These are phyloP conservation scores for Westerdykella aurantiaca DNA, from an alignment of 2,329 filamentous ascomycete species.

Conservation along the genomic window DNA sequence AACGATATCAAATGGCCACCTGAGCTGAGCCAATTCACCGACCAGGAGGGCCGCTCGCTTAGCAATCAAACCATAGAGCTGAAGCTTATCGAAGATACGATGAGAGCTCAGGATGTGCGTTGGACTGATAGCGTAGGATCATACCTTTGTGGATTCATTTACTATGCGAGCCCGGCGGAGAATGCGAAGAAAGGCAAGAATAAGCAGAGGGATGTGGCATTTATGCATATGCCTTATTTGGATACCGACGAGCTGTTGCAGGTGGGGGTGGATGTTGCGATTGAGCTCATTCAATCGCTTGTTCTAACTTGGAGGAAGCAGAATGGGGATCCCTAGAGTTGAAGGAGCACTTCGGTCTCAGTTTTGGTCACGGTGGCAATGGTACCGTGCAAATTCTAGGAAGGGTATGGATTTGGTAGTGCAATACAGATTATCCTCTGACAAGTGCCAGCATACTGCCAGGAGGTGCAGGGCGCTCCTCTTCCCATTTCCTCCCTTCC, in stretches of 20 bases:
- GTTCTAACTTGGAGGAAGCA: conserved; percentile 20
- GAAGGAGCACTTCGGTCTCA: too few species aligned
- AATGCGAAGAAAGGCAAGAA: conserved; percentile 6
- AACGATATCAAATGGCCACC: conserved; percentile 6
- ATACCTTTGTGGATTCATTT: conserved; percentile 41
- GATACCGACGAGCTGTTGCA: conserved; percentile 24
- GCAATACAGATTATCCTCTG: too few species aligned
- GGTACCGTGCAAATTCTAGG: too few species aligned
- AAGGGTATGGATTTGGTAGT: too few species aligned
- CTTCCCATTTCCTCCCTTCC: too few species aligned
- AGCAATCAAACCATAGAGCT: neutral
- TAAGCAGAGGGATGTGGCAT: conserved; percentile 27
- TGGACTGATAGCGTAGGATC: conserved; percentile 36
- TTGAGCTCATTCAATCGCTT: conserved; percentile 31
- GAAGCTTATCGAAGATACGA: conserved; percentile 5
- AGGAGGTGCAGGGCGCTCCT: too few species aligned
- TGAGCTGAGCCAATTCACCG: neutral
- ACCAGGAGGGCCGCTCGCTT: too few species aligned
- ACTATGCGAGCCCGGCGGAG: conserved; percentile 33
- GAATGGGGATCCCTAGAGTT: too few species aligned
- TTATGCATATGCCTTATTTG: conserved; percentile 39
- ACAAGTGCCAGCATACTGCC: too few species aligned
- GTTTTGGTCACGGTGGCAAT: too few species aligned
- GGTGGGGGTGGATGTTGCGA: conserved; percentile 22
- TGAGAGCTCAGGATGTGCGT: conserved; percentile 17